Evolutionary conservation across 2,329 filamentous ascomycete genomes (phyloP), one percentile per base, ranked within the genome.

Genomic region (Alternaria novae-zelandiae): DNA sequence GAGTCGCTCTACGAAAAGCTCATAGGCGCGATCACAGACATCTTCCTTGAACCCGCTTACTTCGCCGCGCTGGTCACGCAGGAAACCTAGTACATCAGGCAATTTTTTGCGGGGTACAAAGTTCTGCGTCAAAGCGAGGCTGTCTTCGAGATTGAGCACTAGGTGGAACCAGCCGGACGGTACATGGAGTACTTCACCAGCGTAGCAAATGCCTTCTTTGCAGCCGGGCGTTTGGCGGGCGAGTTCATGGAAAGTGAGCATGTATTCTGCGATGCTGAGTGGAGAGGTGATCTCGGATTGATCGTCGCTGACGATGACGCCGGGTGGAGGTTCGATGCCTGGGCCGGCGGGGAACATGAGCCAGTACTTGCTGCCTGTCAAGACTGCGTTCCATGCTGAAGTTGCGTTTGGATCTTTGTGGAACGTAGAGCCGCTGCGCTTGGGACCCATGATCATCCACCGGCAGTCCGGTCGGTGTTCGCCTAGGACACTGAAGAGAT

Each of bases 131-230:
- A 98, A 86, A 5, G 95, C 96, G 67, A 98, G 91, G 46, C 92
- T 91, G 12, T 88, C 86, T 70, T 94, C 91, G 2, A 97, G 83
- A 75, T 98, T 98, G 49, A 98, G 90, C 10, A 98, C 96, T 30
- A 98, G 83, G 83, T 98, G 95, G 90, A 96, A 98, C 95, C 95
- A 98, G 6, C 95, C 94, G 55, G 91, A 94, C 0, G 96, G 95
- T 6, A 98, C 95, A 76, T 97, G 93, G 54, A 98, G 81, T 15
- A 98, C 90, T 79, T 98, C 96, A 3, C 95, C 95, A 45, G 89
- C 88, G 13, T 83, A 81, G 76, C 95, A 98, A 26, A 98, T 89
- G 0, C 93, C 95, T 81, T 98, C 95, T 28, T 91, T 81, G 73
- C 94, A 97, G 11, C 91, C 93, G 0, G 90, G 87, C 2, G 90